Base-by-base conservation (phyloP, 2,329 filamentous ascomycete genomes). In the Exophiala bonariae region DNA sequence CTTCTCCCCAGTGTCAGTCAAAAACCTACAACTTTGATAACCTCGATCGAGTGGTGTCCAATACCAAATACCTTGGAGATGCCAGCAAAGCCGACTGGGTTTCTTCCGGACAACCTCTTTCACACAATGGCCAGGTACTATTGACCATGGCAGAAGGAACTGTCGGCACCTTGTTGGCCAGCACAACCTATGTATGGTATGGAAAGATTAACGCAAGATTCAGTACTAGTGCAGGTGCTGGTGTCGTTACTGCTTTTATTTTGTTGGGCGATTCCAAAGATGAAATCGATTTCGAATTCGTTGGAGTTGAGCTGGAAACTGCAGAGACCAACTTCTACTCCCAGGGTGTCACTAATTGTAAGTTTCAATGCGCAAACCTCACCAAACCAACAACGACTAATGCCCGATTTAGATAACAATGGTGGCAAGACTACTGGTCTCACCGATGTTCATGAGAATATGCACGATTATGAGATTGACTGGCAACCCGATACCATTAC, bases 181-280 rank as follows among this genome's bases (percentile, higher is more conserved):
- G 81, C 55, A 92, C 89, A 48, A 78, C 82, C 57, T 97, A 96
- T 71, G 85, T 99, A 71, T 97, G 93, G 93, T 99, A 97, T 69
- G 93, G 93, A 64, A 96, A 87, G 69, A 85, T 96, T 61, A 87
- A 86, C 67, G 89, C 89, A 44, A 87, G 75, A 47, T 76, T 97
- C 68, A 93, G 89, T 77, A 92, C 90, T 0, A 86, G 85, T 56
- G 84, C 87, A 62, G 91, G 90, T 48, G 73, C 77, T 36, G 93
- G 93, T 77, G 93, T 99, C 17, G 87, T 99, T n/a, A 95, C 90
- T 2, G 92, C 90, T 22, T 99, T 99, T 66, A 99, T 99, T 66
- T 76, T 97, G 63, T 82, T 96, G 69, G 91, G 87, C 28, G 92
- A 97, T 63, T 87, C 95, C 63, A 95, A 96, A 78, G 93, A 99